Percentiles rank a stretch among this genome's conserved stretches.
Conservation (phyloP, 257 asterid genomes). For the Linaria vulgaris region DNA sequence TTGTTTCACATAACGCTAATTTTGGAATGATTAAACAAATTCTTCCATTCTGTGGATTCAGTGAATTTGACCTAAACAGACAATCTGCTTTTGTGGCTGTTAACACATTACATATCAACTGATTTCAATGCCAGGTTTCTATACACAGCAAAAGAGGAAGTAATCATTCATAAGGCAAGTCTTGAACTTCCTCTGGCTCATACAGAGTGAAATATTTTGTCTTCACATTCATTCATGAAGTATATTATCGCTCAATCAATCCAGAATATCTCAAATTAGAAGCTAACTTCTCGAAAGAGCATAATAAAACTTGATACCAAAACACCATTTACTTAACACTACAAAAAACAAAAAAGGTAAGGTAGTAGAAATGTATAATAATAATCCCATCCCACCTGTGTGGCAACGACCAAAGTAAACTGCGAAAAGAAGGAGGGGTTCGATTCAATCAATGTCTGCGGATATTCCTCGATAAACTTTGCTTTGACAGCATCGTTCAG, state of each 20-base stretch:
- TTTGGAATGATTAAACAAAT: too few relatives aligned
- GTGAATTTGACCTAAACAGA: neutral
- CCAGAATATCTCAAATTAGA: neutral
- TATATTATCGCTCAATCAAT: neutral
- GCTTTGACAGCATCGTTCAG: slow-evolving; percentile 96
- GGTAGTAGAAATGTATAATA: neutral
- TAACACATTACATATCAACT: neutral
- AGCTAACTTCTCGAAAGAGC: slow-evolving; percentile 2
- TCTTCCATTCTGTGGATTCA: too few relatives aligned
- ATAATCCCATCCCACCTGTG: slow-evolving; percentile 52
- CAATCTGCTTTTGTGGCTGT: neutral
- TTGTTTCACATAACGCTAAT: too few relatives aligned
- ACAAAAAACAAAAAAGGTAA: neutral
- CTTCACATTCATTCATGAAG: neutral
- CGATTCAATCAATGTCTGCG: slow-evolving; percentile 67
- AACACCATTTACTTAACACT: slow-evolving; percentile 5
- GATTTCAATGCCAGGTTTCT: neutral
- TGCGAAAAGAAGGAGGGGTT: slow-evolving; percentile 87
- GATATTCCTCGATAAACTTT: slow-evolving; percentile 82
- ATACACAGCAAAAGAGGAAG: neutral
- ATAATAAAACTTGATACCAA: neutral
- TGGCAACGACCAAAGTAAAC: slow-evolving; percentile 81
- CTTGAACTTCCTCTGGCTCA: neutral
- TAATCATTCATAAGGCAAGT: too few relatives aligned
- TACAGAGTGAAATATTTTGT: neutral